A percentile compares a stretch with the other conserved stretches of the same genome.
These are phyloP conservation scores for Posidonia oceanica DNA, from an alignment of 116 monocot species.

Conservation along the genomic window DNA sequence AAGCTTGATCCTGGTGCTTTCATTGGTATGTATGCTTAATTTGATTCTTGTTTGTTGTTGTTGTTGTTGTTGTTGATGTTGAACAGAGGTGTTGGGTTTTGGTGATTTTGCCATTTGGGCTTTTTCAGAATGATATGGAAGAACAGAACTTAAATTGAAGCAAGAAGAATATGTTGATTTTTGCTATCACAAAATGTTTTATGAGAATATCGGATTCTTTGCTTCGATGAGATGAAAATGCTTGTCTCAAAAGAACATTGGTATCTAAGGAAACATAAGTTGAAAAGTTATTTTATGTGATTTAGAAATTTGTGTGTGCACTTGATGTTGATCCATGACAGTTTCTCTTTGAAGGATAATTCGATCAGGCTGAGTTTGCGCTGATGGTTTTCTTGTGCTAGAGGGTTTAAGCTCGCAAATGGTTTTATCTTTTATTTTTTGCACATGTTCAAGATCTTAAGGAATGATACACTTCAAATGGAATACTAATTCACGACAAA, in stretches of 20 bases:
- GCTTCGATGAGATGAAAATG: no score
- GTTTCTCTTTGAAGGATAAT: no score
- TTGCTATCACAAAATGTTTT: neutral
- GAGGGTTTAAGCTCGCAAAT: neutral
- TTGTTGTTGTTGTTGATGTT: neutral
- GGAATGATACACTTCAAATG: neutral
- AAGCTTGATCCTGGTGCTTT: conserved; percentile 30
- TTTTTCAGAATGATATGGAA: neutral
- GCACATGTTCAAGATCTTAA: neutral
- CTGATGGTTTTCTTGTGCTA: no score
- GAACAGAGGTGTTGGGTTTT: no score
- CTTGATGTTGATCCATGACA: neutral
- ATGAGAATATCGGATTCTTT: no score
- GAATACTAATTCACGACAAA: neutral
- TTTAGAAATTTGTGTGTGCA: no score
- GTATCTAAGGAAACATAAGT: no score
- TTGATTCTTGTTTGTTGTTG: neutral
- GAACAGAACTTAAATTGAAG: neutral
- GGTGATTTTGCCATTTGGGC: neutral
- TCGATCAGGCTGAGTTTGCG: no score
- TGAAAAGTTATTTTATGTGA: no score
- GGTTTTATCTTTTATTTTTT: neutral
- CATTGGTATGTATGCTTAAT: conserved; percentile 21
- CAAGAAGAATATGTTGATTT: neutral
- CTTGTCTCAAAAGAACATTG: no score